phyloP scores from a whole-genome alignment of 768 basidiomycete species.

The Thelephora aurantiotincta region DNA sequence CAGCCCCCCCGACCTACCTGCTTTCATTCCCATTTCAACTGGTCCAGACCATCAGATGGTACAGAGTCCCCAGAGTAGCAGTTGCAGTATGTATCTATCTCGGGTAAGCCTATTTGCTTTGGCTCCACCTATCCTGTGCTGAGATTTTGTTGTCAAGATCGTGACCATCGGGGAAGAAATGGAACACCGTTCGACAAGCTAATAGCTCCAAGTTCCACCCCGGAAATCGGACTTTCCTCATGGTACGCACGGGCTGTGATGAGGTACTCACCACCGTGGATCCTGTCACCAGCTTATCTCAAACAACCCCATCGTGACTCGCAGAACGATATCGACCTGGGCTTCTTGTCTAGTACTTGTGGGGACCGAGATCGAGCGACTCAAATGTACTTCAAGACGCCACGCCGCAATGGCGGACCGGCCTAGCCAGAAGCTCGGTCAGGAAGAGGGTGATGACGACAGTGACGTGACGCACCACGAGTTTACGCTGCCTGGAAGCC shows the following conservation, averaged over 20 bases:
- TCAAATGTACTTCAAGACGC: conserved; percentile 34
- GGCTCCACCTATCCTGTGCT: no score
- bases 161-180: conserved; percentile 60
- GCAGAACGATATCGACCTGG: conserved; percentile 55
- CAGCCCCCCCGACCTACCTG: conserved; percentile 59
- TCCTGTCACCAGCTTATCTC: neutral
- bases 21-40: conserved; percentile 73
- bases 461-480: no score
- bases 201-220: neutral
- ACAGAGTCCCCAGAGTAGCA: conserved; percentile 50
- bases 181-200: conserved; percentile 50
- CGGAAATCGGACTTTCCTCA: neutral
- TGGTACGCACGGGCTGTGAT: conserved; percentile 33
- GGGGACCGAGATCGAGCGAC: conserved; percentile 38
- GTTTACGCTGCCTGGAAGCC: no score
- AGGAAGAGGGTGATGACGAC: no score
- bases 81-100: conserved; percentile 62
- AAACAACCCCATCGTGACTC: neutral
- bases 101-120: conserved; percentile 17
- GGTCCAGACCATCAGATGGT: conserved; percentile 44
- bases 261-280: conserved; percentile 24
- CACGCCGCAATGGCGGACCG: conserved; percentile 18
- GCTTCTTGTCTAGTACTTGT: conserved; percentile 46
- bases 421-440: no score
- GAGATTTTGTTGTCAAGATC: conserved; percentile 18